A percentile compares a stretch with the other conserved stretches of the same genome.
These are phyloP conservation scores for Neurospora sp. DNA, from an alignment of 495 filamentous ascomycete species.

Conservation along the genomic window DNA sequence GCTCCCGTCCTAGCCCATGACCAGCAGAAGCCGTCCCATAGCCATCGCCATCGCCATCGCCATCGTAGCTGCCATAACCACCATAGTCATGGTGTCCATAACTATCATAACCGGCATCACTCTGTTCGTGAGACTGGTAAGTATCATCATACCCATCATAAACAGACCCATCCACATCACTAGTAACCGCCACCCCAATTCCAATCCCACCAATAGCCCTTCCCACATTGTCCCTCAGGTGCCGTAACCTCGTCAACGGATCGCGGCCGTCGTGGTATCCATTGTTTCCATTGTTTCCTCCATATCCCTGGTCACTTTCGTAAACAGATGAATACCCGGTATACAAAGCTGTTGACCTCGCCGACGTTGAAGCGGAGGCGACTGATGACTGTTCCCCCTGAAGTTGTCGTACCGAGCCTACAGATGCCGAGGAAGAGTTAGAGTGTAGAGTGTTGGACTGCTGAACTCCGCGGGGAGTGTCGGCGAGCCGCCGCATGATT, in stretches of 20 bases:
- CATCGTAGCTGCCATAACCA: background rate
- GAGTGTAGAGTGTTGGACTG: background rate
- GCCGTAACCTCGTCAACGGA: background rate
- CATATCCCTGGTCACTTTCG: background rate
- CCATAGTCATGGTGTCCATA: background rate
- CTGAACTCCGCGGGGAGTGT: background rate
- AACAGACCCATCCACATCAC: background rate
- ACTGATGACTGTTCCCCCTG: background rate
- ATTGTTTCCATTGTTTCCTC: background rate
- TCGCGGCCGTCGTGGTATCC: background rate
- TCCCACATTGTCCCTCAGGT: background rate
- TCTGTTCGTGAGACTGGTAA: background rate
- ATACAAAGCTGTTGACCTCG: background rate
- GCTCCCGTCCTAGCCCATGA: too few relatives aligned
- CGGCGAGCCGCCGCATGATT: background rate
- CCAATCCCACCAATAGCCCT: background rate
- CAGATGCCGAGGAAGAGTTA: background rate
- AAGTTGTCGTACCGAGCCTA: background rate
- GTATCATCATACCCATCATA: background rate
- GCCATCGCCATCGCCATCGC: background rate
- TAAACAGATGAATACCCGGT: background rate
- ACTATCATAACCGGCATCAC: background rate
- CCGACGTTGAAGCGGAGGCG: background rate
- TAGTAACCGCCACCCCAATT: background rate
- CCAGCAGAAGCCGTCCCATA: background rate